Evolutionary conservation across 139 green algal genomes (phyloP), one percentile per base, ranked within the genome.

Genomic region (Parachlorella kessleri): DNA sequence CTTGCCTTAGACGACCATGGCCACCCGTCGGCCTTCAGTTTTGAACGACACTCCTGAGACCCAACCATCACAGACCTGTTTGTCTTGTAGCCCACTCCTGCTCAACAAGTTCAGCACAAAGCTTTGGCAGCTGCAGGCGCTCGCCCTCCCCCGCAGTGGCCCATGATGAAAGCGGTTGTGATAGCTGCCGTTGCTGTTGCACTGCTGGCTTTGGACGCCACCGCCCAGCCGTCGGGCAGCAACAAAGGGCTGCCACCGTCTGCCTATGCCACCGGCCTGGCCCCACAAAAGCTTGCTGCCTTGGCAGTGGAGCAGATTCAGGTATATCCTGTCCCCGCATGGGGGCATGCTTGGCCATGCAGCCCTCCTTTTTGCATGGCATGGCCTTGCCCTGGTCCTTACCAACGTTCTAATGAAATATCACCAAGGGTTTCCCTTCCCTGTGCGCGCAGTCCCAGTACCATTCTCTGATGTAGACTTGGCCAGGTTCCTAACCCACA

Each of bases 221-320:
- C 23, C 3, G 38, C 38, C 39, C 73, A 79, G 73, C 63, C 73
- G 2, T 40, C 59, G 4, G 73, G 73, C 63, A 72, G 30, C 39
- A 79, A 79, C 73, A 39, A 40, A n/a, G 73, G 73, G 18, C 73
- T 79, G 38, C 73, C 73, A 4, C 73, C 73, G n/a, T 72, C 63
- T 0, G 73, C 73, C 73, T 72, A 55, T 9, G 73, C 73, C 59
- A 79, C 73, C 1, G 63, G 63, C 24, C 73, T 79, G 18, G 73
- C 73, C 2, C 59, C 73, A 21, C 73, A 79, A n/a, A 72, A n/a
- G 1, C 40, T 79, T 41, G 33, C 73, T 18, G 73, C 66, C 59
- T n/a, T 70, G 36, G 55, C 72, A n/a, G 72, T 36, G 8, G 36
- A 3, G 10, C n/a, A 32, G 1, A 39, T 59, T 36, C 68, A 38